Conservation (phyloP, 805 yeast species). For the Zygosaccharomyces gambellarensis region DNA sequence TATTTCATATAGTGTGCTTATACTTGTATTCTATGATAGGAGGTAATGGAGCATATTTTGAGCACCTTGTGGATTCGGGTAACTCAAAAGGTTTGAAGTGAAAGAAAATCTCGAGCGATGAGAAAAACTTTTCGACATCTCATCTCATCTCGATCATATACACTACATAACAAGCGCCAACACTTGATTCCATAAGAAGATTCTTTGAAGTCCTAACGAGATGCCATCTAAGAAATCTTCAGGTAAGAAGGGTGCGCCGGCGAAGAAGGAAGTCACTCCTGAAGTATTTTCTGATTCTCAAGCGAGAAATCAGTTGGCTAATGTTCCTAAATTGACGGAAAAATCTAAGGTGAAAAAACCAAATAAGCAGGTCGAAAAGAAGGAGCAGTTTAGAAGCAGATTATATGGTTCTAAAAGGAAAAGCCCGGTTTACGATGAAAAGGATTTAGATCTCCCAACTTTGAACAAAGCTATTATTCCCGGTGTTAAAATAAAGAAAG, state of each 20-base stretch:
- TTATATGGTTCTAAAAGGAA: conserved; percentile 62
- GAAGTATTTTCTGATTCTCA: conserved; percentile 61
- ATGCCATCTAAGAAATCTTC: conserved; percentile 12
- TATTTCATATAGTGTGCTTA: no score
- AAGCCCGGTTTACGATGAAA: conserved; percentile 56
- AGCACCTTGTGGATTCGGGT: not conserved
- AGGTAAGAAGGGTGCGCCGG: conserved; percentile 39
- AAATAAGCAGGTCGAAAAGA: conserved; percentile 52
- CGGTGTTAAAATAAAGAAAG: conserved; percentile 69
- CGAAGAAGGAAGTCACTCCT: conserved; percentile 53
- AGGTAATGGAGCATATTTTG: no score
- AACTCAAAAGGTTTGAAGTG: not conserved
- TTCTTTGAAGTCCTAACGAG: not conserved
- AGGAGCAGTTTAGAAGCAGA: conserved; percentile 58
- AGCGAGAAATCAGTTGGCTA: conserved; percentile 63
- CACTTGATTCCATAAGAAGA: not conserved
- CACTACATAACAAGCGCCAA: conserved; percentile 1
- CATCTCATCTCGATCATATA: conserved; percentile 5
- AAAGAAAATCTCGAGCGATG: not conserved
- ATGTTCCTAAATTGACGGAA: conserved; percentile 51
- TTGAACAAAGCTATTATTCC: conserved; percentile 82
- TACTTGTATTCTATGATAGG: no score
- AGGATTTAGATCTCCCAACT: conserved; percentile 72
- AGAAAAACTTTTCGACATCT: conserved; percentile 6
- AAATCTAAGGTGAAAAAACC: conserved; percentile 49